Conservation (phyloP, 495 filamentous ascomycete genomes). For the Penicillium longicatenatum region DNA sequence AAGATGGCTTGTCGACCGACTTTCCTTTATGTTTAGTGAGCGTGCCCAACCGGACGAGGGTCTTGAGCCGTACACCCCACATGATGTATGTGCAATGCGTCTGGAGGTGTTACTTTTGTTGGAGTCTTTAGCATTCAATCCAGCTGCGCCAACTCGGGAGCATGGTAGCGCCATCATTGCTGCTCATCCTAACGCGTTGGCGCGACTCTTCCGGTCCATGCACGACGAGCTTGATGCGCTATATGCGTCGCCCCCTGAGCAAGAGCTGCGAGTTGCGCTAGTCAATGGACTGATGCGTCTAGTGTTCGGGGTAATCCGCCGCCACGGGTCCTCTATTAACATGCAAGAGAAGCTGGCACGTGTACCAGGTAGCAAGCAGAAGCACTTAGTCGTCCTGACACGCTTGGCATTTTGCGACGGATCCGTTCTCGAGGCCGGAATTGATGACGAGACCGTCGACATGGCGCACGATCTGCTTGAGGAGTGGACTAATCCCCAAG, state of each 20-base stretch:
- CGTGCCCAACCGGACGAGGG: constrained; percentile 50
- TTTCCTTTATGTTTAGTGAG: constrained; percentile 62
- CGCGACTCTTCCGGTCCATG: constrained; percentile 62
- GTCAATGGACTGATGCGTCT: constrained; percentile 65
- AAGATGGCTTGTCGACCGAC: constrained; percentile 58
- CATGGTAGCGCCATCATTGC: constrained; percentile 57
- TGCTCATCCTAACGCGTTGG: constrained; percentile 55
- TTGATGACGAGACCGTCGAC: constrained; percentile 67
- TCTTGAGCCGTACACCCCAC: constrained; percentile 45
- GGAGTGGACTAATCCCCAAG: constrained; percentile 65
- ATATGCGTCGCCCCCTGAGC: constrained; percentile 54
- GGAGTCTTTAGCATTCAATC: constrained; percentile 48
- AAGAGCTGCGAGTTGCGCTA: constrained; percentile 41
- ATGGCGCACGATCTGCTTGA: constrained; percentile 67
- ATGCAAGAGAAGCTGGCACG: constrained; percentile 58
- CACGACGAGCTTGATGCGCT: constrained; percentile 63
- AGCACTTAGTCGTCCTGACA: constrained; percentile 65
- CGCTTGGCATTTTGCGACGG: constrained; percentile 69
- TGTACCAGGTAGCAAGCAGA: constrained; percentile 62
- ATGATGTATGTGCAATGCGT: constrained; percentile 58
- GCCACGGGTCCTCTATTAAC: constrained; percentile 50
- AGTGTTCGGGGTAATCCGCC: constrained; percentile 58
- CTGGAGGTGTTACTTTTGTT: constrained; percentile 59
- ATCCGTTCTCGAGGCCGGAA: constrained; percentile 60
- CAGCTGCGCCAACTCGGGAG: constrained; percentile 33